These are phyloP conservation scores for Scutellaria barbata DNA, from an alignment of 257 asterid species.

Conservation along the genomic window DNA sequence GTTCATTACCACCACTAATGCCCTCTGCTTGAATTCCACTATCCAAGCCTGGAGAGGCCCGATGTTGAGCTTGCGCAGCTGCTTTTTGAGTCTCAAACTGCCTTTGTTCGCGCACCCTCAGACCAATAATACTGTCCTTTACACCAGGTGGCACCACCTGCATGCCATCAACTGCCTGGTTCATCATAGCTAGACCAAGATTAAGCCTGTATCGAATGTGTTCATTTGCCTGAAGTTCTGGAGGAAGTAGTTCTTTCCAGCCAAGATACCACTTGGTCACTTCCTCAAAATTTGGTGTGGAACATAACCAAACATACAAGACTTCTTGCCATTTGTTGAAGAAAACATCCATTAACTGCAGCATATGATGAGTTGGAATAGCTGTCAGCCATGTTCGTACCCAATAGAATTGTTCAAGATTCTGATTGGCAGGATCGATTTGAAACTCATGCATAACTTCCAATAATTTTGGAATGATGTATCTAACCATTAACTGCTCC, in stretches of 20 bases:
- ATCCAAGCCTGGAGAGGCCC: constrained; percentile 39
- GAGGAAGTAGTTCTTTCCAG: constrained; percentile 83
- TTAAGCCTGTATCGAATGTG: constrained; percentile 63
- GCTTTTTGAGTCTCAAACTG: constrained; percentile 80
- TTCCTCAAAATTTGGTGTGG: constrained; percentile 75
- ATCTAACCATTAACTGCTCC: constrained; percentile 82
- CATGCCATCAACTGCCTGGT: constrained; percentile 84
- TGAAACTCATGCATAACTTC: constrained; percentile 69
- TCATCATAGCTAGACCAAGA: constrained; percentile 80
- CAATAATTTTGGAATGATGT: constrained; percentile 67
- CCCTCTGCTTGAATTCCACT: constrained; percentile 47
- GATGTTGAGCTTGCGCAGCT: constrained; percentile 69
- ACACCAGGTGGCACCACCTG: constrained; percentile 81
- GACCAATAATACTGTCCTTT: constrained; percentile 71
- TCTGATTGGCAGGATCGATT: constrained; percentile 74
- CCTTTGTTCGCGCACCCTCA: constrained; percentile 75
- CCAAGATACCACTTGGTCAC: constrained; percentile 80
- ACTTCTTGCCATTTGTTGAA: constrained; percentile 91
- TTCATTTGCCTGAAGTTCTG: constrained; percentile 75
- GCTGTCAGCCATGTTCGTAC: constrained; percentile 66
- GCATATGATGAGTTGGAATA: constrained; percentile 83
- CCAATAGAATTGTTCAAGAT: constrained; percentile 71
- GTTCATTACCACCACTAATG: constrained; percentile 41
- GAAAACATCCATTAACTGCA: constrained; percentile 71
- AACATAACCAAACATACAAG: constrained; percentile 80